Base-by-base conservation (phyloP, 768 basidiomycete genomes). In the Russula sp. region DNA sequence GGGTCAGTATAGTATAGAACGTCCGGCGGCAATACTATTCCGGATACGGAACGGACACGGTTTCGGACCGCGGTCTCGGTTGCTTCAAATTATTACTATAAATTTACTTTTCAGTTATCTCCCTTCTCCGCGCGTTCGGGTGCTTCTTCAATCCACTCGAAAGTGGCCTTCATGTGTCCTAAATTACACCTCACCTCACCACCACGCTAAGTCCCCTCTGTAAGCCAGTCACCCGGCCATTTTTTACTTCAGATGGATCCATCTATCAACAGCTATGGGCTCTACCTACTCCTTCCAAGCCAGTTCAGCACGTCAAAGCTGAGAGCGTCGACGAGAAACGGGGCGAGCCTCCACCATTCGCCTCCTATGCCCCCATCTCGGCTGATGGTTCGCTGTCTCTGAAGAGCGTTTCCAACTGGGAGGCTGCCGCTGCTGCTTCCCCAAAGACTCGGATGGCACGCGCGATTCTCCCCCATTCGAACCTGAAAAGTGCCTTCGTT, bases 361-460 rank as follows among this genome's bases (percentile, higher is more conserved):
- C 63, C 11, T 36, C 64, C 55, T 20, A 48, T 18, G 16, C 63
- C 2, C 74, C 85, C 0, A 64, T 75, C 35, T 88, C 90, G 3
- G 66, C 73, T 43, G 77, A 84, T 66, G 90, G 90, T 34, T 74
- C 86, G 39, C 74, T 92, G 55, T 79, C 84, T 47, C 71, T 81
- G 34, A 71, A 76, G 50, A 84, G 82, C 65, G 68, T 92, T 46
- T 74, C 79, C 5, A 73, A 78, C n/a, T 93, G 90, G 90, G 90
- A 92, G 73, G 71, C 75, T 1, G 70, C 76, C 4, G 80, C 82
- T 11, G 70, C 78, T 5, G 68, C 76, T 7, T 76, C 86, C 65
- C 76, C 86, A 20, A 90, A 87, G 76, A 73, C 79, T 2, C 79
- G 82, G 69, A 83, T 93, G 25, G 86, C 88, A n/a, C 83, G 91